phyloP scores from a whole-genome alignment of 2,329 filamentous ascomycete genomes.

The Stachybotrys echinatus region DNA sequence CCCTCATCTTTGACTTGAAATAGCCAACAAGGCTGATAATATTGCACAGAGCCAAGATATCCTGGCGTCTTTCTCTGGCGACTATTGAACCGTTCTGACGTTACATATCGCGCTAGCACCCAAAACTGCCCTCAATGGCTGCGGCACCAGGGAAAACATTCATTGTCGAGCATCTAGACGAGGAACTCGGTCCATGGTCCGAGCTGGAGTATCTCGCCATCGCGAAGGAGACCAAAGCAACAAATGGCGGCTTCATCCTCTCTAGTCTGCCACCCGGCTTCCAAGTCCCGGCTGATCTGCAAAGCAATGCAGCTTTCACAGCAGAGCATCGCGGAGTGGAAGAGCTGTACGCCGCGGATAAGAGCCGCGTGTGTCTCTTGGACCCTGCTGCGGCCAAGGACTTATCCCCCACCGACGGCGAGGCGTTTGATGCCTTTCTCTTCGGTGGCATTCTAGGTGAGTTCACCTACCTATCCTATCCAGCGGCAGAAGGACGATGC shows the following conservation, averaged over 20 bases:
- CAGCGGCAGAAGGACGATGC: not conserved
- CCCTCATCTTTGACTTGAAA: too few relatives aligned
- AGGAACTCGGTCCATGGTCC: conserved; percentile 91
- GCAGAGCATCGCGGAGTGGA: conserved; percentile 77
- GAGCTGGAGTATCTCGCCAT: conserved; percentile 88
- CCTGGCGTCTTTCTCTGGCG: too few relatives aligned
- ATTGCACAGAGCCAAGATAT: too few relatives aligned
- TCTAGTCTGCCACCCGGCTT: conserved; percentile 72
- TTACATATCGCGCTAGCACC: not conserved
- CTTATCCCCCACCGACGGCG: conserved; percentile 75
- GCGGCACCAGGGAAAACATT: conserved; percentile 57
- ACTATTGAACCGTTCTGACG: too few relatives aligned
- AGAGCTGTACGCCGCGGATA: conserved; percentile 67
- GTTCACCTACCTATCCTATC: conserved; percentile 13
- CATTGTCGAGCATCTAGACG: conserved; percentile 94
- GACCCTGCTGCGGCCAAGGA: conserved; percentile 82
- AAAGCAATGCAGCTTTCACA: conserved; percentile 55
- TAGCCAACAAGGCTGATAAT: too few relatives aligned
- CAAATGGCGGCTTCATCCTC: conserved; percentile 68
- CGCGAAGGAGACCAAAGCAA: conserved; percentile 68
- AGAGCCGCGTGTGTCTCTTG: conserved; percentile 77
- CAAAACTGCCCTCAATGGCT: not conserved
- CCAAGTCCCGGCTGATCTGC: conserved; percentile 55
- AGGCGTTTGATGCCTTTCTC: conserved; percentile 81
- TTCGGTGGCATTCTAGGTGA: conserved; percentile 94